Base-by-base conservation (phyloP, 1,284 basidiomycete genomes). In the Cryptococcus hybrid region DNA sequence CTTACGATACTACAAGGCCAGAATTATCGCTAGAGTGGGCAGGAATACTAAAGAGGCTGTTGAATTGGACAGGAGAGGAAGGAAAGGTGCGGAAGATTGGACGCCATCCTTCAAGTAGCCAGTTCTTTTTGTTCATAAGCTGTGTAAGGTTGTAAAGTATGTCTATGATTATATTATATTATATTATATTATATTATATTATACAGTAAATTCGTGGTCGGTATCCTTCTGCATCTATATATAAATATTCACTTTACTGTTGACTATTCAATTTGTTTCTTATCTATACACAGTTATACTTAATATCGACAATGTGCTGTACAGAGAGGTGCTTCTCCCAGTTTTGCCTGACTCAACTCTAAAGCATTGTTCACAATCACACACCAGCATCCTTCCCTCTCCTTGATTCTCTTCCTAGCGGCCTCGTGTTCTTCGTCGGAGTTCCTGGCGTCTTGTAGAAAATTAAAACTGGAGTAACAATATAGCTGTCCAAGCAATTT, bases 81-180 rank as follows among this genome's bases (percentile, higher is more conserved):
- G 67, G 30, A 55, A 59, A 43, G 60, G 59, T 8, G 58, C 51
- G 13, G 70, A 73, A 45, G 68, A 71, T 48, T 75, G 73, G 73
- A 48, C 68, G 50, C 73, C 73, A 1, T 37, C 51, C 15, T 68
- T 71, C 45, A 13, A 13, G 5, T 56, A 30, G 18, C 13, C 13
- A 7, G 34, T 3, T 42, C 11, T 42, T 12, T 11, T 12, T 42
- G 40, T 15, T 15, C 40, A 4, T 30, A 30, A 42, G 40, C 40
- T 42, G 5, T 42, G 40, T 15, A 15, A 42, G 4, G 45, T 18
- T 24, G 45, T 47, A 24, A 24, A 11, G 45, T n/a, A n/a, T 13
- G 12, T 47, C 24, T 13, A n/a, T 47, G 4, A 47, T 47, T 15
- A 18, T 9, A 18, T n/a, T 24, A 13, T 8, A 8, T n/a, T 44